phyloP scores from a whole-genome alignment of 1,284 basidiomycete species.

The Ustilago loliicola region DNA sequence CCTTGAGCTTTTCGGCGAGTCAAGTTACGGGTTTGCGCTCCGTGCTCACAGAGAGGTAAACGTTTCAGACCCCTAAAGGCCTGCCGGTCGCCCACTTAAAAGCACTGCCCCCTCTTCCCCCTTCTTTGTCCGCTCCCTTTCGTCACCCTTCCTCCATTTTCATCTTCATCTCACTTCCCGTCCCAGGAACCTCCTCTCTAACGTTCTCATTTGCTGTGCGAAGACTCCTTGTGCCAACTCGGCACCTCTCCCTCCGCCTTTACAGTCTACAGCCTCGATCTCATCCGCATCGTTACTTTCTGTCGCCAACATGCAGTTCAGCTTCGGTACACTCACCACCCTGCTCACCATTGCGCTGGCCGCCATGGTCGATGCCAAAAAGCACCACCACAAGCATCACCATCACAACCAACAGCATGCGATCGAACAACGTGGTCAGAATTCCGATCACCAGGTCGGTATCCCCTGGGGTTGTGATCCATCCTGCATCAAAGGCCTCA shows the following conservation, averaged over 20 bases:
- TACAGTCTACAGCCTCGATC: background rate
- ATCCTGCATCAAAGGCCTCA: slow-evolving; percentile 32
- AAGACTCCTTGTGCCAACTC: background rate
- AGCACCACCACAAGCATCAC: slow-evolving; percentile 21
- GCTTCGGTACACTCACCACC: background rate
- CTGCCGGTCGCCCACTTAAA: background rate
- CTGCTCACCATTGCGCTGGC: slow-evolving; percentile 33
- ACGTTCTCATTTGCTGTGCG: slow-evolving; percentile 18
- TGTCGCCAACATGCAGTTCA: slow-evolving; percentile 13
- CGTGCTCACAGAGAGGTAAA: background rate
- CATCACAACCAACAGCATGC: slow-evolving; percentile 10
- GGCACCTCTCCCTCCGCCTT: background rate
- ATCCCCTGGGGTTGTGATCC: slow-evolving; percentile 56
- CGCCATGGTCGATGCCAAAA: slow-evolving; percentile 20
- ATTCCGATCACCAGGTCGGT: slow-evolving; percentile 20
- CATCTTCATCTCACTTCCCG: background rate
- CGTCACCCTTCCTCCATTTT: background rate
- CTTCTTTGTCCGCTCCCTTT: background rate
- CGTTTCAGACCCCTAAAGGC: background rate
- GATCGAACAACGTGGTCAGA: background rate
- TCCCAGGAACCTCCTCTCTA: background rate
- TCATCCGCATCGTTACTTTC: background rate
- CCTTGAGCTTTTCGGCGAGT: background rate
- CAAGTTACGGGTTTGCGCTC: background rate
- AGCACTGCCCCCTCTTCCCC: background rate